These are phyloP conservation scores for Pyrenochaeta sp. DNA, from an alignment of 2,329 filamentous ascomycete genomes.

Conservation along the genomic window DNA sequence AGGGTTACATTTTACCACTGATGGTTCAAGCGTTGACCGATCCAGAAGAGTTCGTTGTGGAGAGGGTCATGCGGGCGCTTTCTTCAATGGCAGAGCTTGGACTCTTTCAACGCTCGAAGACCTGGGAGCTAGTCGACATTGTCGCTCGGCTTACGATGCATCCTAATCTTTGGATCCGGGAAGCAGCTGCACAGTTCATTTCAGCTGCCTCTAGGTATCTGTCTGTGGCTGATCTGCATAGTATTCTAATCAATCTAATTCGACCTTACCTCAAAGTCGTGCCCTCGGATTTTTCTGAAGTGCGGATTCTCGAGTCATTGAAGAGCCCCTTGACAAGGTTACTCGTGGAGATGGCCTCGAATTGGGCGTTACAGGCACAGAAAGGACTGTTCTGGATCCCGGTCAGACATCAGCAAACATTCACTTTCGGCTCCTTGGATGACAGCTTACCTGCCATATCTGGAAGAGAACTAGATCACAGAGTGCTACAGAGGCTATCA, in stretches of 20 bases:
- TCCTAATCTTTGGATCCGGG: conserved; percentile 93
- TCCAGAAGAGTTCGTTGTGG: conserved; percentile 91
- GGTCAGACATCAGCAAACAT: conserved; percentile 73
- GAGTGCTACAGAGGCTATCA: conserved; percentile 68
- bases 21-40: conserved; percentile 97
- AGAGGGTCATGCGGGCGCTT: conserved; percentile 86
- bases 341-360: conserved; percentile 84
- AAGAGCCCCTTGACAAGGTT: conserved; percentile 81
- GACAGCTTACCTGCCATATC: conserved; percentile 62
- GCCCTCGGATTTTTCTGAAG: conserved; percentile 74
- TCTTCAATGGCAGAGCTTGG: conserved; percentile 89
- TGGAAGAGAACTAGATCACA: conserved; percentile 64
- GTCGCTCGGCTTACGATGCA: conserved; percentile 88
- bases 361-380: conserved; percentile 85
- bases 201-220: conserved; percentile 78
- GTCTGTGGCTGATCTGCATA: conserved; percentile 81
- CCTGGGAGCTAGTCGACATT: conserved; percentile 87
- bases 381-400: conserved; percentile 88
- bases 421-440: conserved; percentile 70
- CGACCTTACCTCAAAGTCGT: conserved; percentile 81
- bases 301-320: conserved; percentile 79
- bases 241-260: conserved; percentile 82
- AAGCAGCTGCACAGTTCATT: conserved; percentile 86
- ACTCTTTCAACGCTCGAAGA: conserved; percentile 81
- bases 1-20: conserved; percentile 93